Base-by-base conservation (phyloP, 2,329 filamentous ascomycete genomes). In the Phialocephala sp. region DNA sequence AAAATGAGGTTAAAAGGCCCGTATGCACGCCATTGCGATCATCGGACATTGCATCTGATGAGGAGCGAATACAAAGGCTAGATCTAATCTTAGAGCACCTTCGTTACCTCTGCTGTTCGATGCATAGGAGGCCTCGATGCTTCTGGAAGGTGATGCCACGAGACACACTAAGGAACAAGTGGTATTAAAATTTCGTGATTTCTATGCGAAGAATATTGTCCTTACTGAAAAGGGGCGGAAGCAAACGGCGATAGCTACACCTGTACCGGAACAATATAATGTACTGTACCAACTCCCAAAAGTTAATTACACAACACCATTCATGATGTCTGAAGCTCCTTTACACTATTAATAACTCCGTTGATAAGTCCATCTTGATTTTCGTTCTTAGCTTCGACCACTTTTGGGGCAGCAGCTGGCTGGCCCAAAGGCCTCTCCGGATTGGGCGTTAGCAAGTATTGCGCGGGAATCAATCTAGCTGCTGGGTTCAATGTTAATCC, bases 401-500 rank as follows among this genome's bases (percentile, higher is more conserved):
- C 66, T 59, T 69, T 70, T 12, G 63, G 63, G 9, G 67, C 63
- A 47, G 58, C 32, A 9, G 68, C 68, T 37, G 71, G 63, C 54
- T 66, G 76, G 73, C 58, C 78, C 72, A 77, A 81, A 72, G 76
- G 80, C 69, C 73, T 79, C 78, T 75, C 83, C 67, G 79, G 90
- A 73, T 88, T 81, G 22, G 92, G 90, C 60, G 86, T 91, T 63
- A 97, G 81, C 18, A 97, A 85, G 63, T 88, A 86, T 56, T 87
- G 83, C 6, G 92, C 91, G 47, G 93, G 87, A 62, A 97, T 91
- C 67, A 97, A 81, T 75, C 91, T 91, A 14, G 84, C 78, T 20
- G 86, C 86, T 0, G 92, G 92, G 78, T 95, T 97, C 64, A 97
- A 79, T 66, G 94, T 93, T 59, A 97, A 83, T 4, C 94, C 94